These are phyloP conservation scores for Solanum pennellii DNA, from an alignment of 257 asterid species.

Conservation along the genomic window DNA sequence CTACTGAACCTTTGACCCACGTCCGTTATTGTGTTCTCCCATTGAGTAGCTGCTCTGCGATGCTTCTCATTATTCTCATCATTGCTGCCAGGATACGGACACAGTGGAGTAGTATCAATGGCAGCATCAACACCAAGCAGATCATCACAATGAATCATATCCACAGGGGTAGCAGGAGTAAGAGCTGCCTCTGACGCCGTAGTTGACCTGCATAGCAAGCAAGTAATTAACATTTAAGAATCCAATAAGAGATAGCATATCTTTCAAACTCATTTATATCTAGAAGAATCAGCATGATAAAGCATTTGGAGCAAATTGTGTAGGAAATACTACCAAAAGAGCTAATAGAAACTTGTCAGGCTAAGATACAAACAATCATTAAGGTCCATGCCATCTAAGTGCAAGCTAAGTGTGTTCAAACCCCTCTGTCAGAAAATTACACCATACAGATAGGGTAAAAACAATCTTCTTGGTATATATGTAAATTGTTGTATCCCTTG, in stretches of 20 bases:
- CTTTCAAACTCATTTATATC: neutral
- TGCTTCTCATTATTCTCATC: conserved; percentile 41
- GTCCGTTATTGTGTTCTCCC: conserved; percentile 93
- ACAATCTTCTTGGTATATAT: neutral
- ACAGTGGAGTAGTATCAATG: conserved; percentile 35
- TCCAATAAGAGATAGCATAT: neutral
- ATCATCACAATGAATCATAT: conserved; percentile 55
- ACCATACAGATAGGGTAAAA: neutral
- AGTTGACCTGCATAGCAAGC: conserved; percentile 53
- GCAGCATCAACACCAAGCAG: conserved; percentile 52
- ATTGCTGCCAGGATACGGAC: conserved; percentile 16
- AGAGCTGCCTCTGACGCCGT: conserved; percentile 56
- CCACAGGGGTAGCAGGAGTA: conserved; percentile 55
- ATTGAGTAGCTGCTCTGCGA: conserved; percentile 76
- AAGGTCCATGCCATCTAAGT: neutral
- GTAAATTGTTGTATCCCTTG: neutral
- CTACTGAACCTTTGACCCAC: conserved; percentile 92
- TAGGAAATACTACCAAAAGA: neutral
- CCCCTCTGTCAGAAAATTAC: neutral
- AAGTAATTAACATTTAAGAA: neutral
- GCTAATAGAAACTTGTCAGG: neutral
- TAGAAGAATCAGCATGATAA: neutral
- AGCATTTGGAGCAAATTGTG: neutral
- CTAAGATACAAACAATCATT: neutral
- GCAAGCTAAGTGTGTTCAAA: neutral